A percentile compares a stretch with the other conserved stretches of the same genome.
These are phyloP conservation scores for Reutealis trisperma DNA, from an alignment of 345 rosid species.

Conservation along the genomic window DNA sequence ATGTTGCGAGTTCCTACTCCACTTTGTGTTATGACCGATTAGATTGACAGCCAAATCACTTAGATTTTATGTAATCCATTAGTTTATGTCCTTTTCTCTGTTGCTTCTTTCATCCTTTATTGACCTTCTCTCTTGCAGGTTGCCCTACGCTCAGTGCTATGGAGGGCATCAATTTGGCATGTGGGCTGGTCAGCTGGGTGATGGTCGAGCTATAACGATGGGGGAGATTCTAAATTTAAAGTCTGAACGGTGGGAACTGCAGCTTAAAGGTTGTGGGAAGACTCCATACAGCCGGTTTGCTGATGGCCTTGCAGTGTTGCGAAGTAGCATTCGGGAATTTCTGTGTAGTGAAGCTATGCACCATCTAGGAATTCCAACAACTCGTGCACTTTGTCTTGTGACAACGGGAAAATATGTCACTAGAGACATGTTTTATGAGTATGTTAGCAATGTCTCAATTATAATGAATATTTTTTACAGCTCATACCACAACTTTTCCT, in stretches of 20 bases:
- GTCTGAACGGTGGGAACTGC: conserved; percentile 93
- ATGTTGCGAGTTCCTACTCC: conserved; percentile 27
- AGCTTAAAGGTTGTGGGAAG: conserved; percentile 95
- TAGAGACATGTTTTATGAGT: conserved; percentile 99
- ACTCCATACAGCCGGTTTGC: conserved; percentile 98
- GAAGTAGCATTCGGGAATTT: conserved; percentile 94
- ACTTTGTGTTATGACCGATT: background rate
- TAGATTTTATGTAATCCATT: background rate
- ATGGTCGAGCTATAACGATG: conserved; percentile 93
- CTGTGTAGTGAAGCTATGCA: conserved; percentile 97
- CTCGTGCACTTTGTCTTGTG: conserved; percentile 92
- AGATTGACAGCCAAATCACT: background rate
- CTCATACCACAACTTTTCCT: background rate
- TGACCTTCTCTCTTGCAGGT: conserved; percentile 37
- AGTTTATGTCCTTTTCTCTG: background rate
- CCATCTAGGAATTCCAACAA: conserved; percentile 89
- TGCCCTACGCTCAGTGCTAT: conserved; percentile 90
- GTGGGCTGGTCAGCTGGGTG: conserved; percentile 99
- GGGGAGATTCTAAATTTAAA: conserved; percentile 86
- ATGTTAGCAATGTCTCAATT: conserved; percentile 35
- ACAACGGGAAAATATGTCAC: conserved; percentile 88
- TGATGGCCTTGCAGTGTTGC: conserved; percentile 95
- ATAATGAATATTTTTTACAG: background rate
- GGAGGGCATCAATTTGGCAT: conserved; percentile 98
- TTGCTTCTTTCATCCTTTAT: background rate